These are phyloP conservation scores for Liriodendron chinense DNA, from an alignment of 164 flowering plant genomes.

Conservation along the genomic window DNA sequence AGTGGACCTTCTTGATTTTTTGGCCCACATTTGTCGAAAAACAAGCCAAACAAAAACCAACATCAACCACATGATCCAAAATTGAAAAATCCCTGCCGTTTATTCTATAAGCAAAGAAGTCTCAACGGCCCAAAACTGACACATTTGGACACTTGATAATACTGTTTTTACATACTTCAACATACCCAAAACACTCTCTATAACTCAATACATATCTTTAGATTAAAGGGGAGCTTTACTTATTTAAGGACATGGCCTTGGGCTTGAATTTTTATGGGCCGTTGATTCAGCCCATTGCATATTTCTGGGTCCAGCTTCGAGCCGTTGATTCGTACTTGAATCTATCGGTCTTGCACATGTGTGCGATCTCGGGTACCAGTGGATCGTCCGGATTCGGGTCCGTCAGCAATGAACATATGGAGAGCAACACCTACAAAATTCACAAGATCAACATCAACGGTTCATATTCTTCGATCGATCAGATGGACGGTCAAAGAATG, in stretches of 20 bases:
- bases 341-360: constrained; percentile 26
- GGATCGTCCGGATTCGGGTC: constrained; percentile 29
- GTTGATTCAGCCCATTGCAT: constrained; percentile 43
- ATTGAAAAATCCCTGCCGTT: not conserved
- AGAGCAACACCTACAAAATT: constrained; percentile 19
- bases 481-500: not conserved
- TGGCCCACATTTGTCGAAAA: not conserved
- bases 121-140: not conserved
- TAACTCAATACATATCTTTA: not conserved
- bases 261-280: not conserved
- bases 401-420: constrained; percentile 24
- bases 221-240: not conserved
- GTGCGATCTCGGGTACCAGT: constrained; percentile 28
- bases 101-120: not conserved
- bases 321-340: constrained; percentile 33
- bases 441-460: not conserved
- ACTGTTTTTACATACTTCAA: not conserved
- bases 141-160: not conserved
- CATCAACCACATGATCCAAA: not conserved
- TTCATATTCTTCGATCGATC: no score
- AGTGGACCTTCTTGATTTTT: no score
- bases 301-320: constrained; percentile 63
- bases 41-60: not conserved
- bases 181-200: not conserved
- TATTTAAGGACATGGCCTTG: not conserved